phyloP scores from a whole-genome alignment of 179 eudicot genomes.

The Carnegiea gigantea region DNA sequence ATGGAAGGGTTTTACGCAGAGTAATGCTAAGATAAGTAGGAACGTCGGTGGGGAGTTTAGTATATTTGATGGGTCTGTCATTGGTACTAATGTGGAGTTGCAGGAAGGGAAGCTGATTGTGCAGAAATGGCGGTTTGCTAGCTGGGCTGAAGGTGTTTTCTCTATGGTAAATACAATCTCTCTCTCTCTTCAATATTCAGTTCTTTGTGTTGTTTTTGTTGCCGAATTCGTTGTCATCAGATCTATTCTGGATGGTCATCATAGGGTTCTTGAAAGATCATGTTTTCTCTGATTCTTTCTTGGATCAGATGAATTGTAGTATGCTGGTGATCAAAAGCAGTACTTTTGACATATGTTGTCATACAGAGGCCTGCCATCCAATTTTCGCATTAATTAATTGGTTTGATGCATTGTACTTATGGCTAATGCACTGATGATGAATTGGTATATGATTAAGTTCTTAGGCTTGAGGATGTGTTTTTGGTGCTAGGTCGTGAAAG shows the following conservation, averaged over 20 bases:
- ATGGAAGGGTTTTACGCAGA: conserved; percentile 95
- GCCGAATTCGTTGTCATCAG: not conserved
- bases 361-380: no score
- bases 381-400: no score
- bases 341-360: no score
- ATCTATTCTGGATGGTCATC: not conserved
- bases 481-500: no score
- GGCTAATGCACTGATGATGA: no score
- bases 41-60: conserved; percentile 84
- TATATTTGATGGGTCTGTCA: conserved; percentile 83
- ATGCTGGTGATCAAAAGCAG: not conserved
- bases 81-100: conserved; percentile 71
- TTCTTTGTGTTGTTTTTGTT: not conserved
- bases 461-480: no score
- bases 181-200: not conserved
- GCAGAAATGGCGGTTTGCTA: conserved; percentile 94
- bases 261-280: not conserved
- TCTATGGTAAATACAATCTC: conserved; percentile 51
- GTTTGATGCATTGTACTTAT: no score
- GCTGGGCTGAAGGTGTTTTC: conserved; percentile 80
- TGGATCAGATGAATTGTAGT: not conserved
- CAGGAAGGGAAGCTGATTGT: conserved; percentile 78
- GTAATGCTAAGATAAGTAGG: conserved; percentile 82
- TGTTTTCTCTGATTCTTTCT: no score
- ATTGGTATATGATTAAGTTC: no score